Base-by-base conservation (phyloP, 2,329 filamentous ascomycete species). In the Alternaria sp. region DNA sequence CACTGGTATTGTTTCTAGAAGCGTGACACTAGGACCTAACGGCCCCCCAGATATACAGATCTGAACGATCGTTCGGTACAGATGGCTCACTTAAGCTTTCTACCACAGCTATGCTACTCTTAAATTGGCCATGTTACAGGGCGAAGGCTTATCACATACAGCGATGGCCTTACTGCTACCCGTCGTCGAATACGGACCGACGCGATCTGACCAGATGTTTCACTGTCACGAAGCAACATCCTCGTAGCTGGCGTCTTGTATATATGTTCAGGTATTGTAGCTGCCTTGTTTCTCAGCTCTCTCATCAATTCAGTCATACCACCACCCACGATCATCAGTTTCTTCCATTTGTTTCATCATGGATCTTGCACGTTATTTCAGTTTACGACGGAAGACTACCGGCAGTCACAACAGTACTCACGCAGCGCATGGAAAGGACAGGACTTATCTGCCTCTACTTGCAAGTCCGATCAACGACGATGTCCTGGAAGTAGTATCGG, bases 391-490 rank as follows among this genome's bases (percentile, higher is more conserved):
- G 53, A 70, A 66, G 37, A 58, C 53, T 28, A 49, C 57, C 14
- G 21, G 50, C 25, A 26, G 25, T 26, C 50, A 43, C 18, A 50
- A 45, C 15, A 26, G 26, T 46, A 23, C 23, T 15, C 50, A 58
- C 28, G 18, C 55, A 43, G 46, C 33, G 56, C 18, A 60, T 44
- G 6, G 44, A 3, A 41, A 56, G 41, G 12, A 15, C 2, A 56
- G 64, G n/a, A 64, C 53, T n/a, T 66, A 58, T 44, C 66, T 73
- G 10, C 63, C 67, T 12, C 55, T 72, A 7, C 28, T 73, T 9
- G 68, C 68, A 12, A 68, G 63, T 10, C 70, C 71, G 2, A 66
- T 73, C 53, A 73, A 72, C 46, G 58, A 71, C 56, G 63, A 71
- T 61, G 64, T 66, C 12, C 66, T 64, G 3, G 60, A 72, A 41